phyloP scores from a whole-genome alignment of 1,284 basidiomycete genomes.

The Trametes sp. region DNA sequence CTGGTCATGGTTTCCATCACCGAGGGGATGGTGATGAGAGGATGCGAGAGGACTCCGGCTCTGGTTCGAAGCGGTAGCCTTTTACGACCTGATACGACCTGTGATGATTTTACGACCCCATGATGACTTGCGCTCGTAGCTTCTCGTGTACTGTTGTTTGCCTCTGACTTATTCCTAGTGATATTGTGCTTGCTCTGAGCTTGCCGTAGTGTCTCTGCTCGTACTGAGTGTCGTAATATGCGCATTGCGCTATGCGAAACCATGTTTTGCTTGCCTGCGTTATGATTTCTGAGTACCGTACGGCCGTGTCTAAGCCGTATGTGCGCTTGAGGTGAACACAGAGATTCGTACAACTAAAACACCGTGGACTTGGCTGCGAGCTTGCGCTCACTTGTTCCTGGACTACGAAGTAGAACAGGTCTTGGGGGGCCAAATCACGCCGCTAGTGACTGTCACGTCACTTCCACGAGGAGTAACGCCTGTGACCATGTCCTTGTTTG shows the following conservation, averaged over 20 bases:
- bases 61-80: conserved; percentile 20
- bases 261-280: too few relatives aligned
- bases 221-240: neutral
- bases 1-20: conserved; percentile 32
- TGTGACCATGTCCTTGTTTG: neutral
- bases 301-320: too few relatives aligned
- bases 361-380: too few relatives aligned
- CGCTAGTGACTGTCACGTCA: neutral
- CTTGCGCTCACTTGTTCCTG: neutral
- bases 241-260: neutral
- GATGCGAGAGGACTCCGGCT: neutral
- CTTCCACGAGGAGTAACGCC: neutral
- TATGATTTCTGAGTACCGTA: too few relatives aligned
- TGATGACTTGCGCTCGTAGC: conserved; percentile 5
- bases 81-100: conserved; percentile 28
- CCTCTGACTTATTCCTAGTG: conserved; percentile 21
- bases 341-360: too few relatives aligned
- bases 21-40: conserved; percentile 11
- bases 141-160: conserved; percentile 1
- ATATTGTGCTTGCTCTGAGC: conserved; percentile 3
- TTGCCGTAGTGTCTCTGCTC: neutral
- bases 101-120: conserved; percentile 13
- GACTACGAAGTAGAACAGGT: conserved; percentile 9
- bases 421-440: neutral
- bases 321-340: too few relatives aligned